Evolutionary conservation across 306 rosid species (phyloP).

Genomic region (Begonia fuchsioides): DNA sequence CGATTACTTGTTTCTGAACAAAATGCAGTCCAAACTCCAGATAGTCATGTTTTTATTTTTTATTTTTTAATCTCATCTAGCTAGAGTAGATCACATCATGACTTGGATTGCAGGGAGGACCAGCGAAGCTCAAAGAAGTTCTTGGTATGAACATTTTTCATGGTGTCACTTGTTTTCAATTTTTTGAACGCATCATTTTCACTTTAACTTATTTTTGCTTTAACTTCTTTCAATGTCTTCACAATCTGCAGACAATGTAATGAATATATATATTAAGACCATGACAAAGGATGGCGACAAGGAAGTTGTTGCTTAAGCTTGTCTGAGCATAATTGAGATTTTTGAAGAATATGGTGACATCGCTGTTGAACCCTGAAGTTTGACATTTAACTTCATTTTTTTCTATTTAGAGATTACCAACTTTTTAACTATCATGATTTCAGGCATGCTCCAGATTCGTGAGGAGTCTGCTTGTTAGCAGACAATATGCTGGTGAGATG

Average conservation of each 20-base stretch:
- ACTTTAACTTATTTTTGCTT: too few species aligned
- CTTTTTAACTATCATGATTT: conserved; percentile 8
- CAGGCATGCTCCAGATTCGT: conserved; percentile 52
- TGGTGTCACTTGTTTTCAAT: background rate
- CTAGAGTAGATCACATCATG: background rate
- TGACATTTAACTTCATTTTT: conserved; percentile 7
- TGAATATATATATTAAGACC: conserved; percentile 67
- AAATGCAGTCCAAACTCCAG: too few species aligned
- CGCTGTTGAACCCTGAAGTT: conserved; percentile 73
- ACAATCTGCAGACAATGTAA: conserved; percentile 49
- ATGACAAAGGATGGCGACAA: conserved; percentile 92
- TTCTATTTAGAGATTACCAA: conserved; percentile 14
- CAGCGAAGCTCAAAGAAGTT: conserved; percentile 48
- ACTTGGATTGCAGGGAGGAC: conserved; percentile 59
- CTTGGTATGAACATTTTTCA: conserved; percentile 40
- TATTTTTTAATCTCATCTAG: too few species aligned
- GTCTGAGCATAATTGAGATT: conserved; percentile 73
- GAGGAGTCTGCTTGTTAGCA: conserved; percentile 88
- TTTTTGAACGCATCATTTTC: too few species aligned
- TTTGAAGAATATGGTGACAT: conserved; percentile 69
- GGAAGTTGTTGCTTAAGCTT: conserved; percentile 94
- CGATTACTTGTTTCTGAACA: too few species aligned
- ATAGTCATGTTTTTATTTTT: too few species aligned
- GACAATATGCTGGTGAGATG: conserved; percentile 58
- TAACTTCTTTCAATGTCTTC: too few species aligned